Evolutionary conservation across 164 flowering plant species (phyloP).

Genomic region (Buxus sempervirens): DNA sequence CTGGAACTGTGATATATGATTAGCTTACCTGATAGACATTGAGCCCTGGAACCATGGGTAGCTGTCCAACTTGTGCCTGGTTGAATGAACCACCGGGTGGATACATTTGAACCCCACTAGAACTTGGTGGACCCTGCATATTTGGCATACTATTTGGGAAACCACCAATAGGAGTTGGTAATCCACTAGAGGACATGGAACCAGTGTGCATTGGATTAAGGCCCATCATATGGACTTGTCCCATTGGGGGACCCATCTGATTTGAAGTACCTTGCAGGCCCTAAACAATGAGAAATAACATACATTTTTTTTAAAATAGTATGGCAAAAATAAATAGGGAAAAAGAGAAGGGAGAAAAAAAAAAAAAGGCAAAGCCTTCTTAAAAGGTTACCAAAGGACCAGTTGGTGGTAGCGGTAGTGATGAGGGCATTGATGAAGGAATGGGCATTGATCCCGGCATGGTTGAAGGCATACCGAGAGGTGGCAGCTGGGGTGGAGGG

Average conservation of each 20-base stretch:
- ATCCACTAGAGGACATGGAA: slow-evolving; percentile 35
- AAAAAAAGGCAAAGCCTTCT: neutral
- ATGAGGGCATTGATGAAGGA: slow-evolving; percentile 34
- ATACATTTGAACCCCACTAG: slow-evolving; percentile 66
- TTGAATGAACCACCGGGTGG: slow-evolving; percentile 59
- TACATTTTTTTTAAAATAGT: neutral
- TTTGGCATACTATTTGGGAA: slow-evolving; percentile 53
- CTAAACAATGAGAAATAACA: slow-evolving; percentile 24
- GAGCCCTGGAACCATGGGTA: slow-evolving; percentile 71
- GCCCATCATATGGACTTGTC: slow-evolving; percentile 76
- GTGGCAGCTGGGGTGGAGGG: slow-evolving; percentile 65
- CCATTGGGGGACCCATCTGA: slow-evolving; percentile 69
- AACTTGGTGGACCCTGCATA: slow-evolving; percentile 59
- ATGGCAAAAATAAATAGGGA: neutral
- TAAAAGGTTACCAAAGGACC: slow-evolving; percentile 58
- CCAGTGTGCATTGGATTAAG: slow-evolving; percentile 79
- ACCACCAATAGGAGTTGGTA: slow-evolving; percentile 49
- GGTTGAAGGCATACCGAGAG: slow-evolving; percentile 46
- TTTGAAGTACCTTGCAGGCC: slow-evolving; percentile 73
- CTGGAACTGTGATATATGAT: neutral
- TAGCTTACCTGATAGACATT: slow-evolving; percentile 74
- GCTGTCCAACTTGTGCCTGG: slow-evolving; percentile 65
- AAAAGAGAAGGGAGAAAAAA: neutral
- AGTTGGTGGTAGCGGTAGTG: slow-evolving; percentile 44
- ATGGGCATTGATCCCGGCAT: slow-evolving; percentile 55